Percentiles rank a stretch among this genome's conserved stretches.
Conservation (phyloP, 495 filamentous ascomycete genomes). For the Chaetomidium leptoderma region DNA sequence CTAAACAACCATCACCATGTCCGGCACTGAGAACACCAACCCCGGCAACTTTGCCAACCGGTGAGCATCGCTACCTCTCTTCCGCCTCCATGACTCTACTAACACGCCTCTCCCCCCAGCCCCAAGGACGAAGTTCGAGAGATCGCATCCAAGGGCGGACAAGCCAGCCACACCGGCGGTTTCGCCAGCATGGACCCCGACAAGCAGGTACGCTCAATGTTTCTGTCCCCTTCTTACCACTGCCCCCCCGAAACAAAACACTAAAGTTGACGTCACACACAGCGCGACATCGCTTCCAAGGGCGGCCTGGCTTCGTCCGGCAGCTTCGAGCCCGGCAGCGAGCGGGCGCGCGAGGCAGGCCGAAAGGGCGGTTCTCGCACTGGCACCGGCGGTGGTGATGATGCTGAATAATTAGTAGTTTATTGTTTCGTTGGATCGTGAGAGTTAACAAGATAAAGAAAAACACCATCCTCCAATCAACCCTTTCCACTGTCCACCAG, state of each 20-base stretch:
- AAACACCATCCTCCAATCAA: too few relatives aligned
- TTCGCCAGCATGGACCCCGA: constrained; percentile 20
- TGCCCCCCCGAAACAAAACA: background rate
- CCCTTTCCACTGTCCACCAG: too few relatives aligned
- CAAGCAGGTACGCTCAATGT: constrained; percentile 5
- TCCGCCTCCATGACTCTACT: background rate
- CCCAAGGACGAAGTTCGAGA: constrained; percentile 55
- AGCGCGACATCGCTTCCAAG: constrained; percentile 47
- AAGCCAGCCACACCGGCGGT: constrained; percentile 34
- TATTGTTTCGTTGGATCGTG: too few relatives aligned
- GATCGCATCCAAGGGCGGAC: constrained; percentile 52
- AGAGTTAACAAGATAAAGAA: too few relatives aligned
- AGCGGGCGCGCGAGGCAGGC: constrained; percentile 14
- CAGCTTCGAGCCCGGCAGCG: constrained; percentile 16
- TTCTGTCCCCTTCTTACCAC: too few relatives aligned
- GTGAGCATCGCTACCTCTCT: background rate
- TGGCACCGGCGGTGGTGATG: background rate
- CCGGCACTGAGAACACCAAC: constrained; percentile 43
- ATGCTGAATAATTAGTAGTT: background rate
- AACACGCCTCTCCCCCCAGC: constrained; percentile 2
- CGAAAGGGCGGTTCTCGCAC: constrained; percentile 12
- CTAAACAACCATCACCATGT: constrained; percentile 5
- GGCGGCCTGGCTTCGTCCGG: constrained; percentile 41
- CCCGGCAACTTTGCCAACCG: constrained; percentile 63
- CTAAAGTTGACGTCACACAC: background rate